Conservation (phyloP, 176 grass and related monocot species). For the Oryza officinalis region DNA sequence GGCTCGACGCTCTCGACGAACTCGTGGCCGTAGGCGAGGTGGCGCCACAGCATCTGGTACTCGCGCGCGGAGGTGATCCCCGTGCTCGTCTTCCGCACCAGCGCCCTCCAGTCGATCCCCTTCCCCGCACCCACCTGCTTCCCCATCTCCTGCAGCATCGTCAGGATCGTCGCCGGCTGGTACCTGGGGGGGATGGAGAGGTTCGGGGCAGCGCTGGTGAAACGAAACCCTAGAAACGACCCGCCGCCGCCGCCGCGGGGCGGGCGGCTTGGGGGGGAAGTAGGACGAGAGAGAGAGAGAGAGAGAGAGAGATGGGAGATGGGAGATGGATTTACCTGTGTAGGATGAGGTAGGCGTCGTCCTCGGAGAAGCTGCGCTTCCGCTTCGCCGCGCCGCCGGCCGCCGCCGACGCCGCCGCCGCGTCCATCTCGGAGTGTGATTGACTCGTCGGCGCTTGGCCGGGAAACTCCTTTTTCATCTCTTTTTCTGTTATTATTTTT, state of each 20-base stretch:
- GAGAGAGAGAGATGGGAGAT: not conserved
- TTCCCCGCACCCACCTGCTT: conserved; percentile 36
- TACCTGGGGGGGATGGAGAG: conserved; percentile 49
- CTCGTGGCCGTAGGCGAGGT: conserved; percentile 68
- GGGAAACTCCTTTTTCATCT: not conserved
- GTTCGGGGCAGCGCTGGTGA: not conserved
- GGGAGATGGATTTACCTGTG: conserved; percentile 49
- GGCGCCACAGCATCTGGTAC: conserved; percentile 96
- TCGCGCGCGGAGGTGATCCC: conserved; percentile 83
- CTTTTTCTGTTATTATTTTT: not conserved
- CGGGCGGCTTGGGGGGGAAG: not conserved
- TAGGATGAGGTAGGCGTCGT: conserved; percentile 71
- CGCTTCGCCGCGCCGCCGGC: conserved; percentile 29
- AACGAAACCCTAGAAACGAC: conserved; percentile 51
- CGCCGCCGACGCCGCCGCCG: conserved; percentile 4
- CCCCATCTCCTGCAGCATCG: conserved; percentile 71
- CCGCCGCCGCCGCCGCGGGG: not conserved
- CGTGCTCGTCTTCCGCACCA: conserved; percentile 60
- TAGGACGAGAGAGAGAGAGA: not conserved
- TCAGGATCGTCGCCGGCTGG: conserved; percentile 66
- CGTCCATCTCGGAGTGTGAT: not conserved
- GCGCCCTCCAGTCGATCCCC: conserved; percentile 65
- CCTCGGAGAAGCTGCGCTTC: conserved; percentile 68
- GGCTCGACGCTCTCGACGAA: conserved; percentile 49
- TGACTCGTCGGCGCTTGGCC: not conserved